Percentiles rank a stretch among this genome's conserved stretches.
Evolutionary conservation across 2,329 filamentous ascomycete species (phyloP).

Genomic region (Drechslerella coelobrocha): DNA sequence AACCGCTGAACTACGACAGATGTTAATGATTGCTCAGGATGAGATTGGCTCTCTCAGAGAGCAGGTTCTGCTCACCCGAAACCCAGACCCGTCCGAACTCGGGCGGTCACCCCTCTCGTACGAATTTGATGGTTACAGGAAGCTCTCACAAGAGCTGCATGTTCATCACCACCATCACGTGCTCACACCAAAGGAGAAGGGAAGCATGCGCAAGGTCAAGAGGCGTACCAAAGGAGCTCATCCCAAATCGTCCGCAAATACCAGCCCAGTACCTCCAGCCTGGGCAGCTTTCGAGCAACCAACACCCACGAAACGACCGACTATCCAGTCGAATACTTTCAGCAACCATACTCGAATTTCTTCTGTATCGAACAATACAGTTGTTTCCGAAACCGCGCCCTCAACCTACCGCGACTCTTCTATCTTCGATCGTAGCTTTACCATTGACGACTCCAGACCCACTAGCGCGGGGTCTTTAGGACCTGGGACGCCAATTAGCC

Average conservation of each 20-base stretch:
- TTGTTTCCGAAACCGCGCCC: conserved; percentile 62
- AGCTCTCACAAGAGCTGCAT: conserved; percentile 76
- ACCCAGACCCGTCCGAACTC: conserved; percentile 66
- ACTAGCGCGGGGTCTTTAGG: conserved; percentile 79
- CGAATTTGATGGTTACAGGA: conserved; percentile 48
- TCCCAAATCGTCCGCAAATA: conserved; percentile 69
- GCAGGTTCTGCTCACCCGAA: conserved; percentile 80
- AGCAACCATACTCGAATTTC: conserved; percentile 58
- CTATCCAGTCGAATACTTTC: conserved; percentile 29
- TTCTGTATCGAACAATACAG: conserved; percentile 59
- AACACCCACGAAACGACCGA: conserved; percentile 55
- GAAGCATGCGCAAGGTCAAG: conserved; percentile 44
- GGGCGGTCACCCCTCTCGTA: conserved; percentile 54
- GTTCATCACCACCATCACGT: conserved; percentile 95
- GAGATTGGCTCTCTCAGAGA: conserved; percentile 88
- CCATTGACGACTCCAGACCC: conserved; percentile 72
- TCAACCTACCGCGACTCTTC: conserved; percentile 75
- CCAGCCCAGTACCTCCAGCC: conserved; percentile 56
- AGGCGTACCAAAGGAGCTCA: conserved; percentile 70
- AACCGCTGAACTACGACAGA: conserved; percentile 86
- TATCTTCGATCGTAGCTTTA: conserved; percentile 77
- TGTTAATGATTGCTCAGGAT: conserved; percentile 89
- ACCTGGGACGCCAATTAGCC: conserved; percentile 68
- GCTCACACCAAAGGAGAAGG: conserved; percentile 63
- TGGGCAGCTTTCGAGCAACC: conserved; percentile 59